Conservation (phyloP, 805 yeast species). For the Citeromyces matritensis region DNA sequence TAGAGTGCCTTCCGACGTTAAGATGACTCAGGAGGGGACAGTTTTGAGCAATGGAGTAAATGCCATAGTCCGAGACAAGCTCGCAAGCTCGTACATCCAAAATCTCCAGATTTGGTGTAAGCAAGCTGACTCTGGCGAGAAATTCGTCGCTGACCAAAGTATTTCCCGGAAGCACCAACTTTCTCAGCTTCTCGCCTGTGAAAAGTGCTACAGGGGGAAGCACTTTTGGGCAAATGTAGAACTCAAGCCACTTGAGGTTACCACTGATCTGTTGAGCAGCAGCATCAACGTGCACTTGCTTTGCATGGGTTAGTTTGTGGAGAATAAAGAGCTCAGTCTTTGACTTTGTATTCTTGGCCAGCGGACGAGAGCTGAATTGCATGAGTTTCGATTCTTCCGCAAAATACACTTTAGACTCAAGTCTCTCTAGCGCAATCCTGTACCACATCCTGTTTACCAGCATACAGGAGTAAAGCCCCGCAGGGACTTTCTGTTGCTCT, state of each 20-base stretch:
- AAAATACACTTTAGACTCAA: conserved; percentile 43
- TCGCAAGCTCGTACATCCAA: conserved; percentile 82
- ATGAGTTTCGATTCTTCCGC: conserved; percentile 22
- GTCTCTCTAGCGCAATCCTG: conserved; percentile 33
- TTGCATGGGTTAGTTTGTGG: conserved; percentile 45
- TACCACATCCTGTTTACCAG: conserved; percentile 59
- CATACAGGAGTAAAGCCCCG: conserved; percentile 33
- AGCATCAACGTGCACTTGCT: conserved; percentile 37
- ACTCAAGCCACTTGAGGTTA: conserved; percentile 53
- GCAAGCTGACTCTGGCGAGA: conserved; percentile 31
- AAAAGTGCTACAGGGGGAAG: conserved; percentile 38
- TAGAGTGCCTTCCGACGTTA: conserved; percentile 68
- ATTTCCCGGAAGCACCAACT: conserved; percentile 59
- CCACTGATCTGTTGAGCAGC: conserved; percentile 24
- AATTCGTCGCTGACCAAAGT: conserved; percentile 44
- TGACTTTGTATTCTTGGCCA: conserved; percentile 4
- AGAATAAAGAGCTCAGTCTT: conserved; percentile 33
- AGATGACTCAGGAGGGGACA: conserved; percentile 45
- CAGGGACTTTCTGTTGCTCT: conserved; percentile 6
- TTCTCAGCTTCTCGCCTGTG: conserved; percentile 21
- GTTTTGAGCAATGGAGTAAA: conserved; percentile 45
- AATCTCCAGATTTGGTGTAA: conserved; percentile 42
- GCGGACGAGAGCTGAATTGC: conserved; percentile 6
- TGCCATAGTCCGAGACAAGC: conserved; percentile 57
- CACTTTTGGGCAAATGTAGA: conserved; percentile 69